Base-by-base conservation (phyloP, 495 filamentous ascomycete genomes). In the Tricharina praecox region DNA sequence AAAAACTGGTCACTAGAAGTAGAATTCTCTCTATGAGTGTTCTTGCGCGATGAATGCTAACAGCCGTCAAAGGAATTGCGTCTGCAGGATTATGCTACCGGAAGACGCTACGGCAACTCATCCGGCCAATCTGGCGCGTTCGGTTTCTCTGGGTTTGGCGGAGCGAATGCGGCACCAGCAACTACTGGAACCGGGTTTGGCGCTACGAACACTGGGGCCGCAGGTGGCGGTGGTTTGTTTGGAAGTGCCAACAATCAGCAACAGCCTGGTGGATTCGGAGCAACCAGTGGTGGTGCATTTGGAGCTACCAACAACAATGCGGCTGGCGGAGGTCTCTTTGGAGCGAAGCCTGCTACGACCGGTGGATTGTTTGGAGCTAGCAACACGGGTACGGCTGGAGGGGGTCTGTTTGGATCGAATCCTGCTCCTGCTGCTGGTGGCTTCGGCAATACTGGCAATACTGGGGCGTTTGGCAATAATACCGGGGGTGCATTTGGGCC, bases 51-150 rank as follows among this genome's bases (percentile, higher is more conserved):
- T 28, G 23, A 21, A 9, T 56, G 15, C 18, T 23, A n/a, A 25
- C 19, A 26, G 16, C 21, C 10, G 15, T 33, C 19, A 21, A 45
- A 69, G 62, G 90, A 97, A 63, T 64, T 97, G 37, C 75, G 90
- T 58, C 63, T 93, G 47, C 83, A 74, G 26, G 90, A 97, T 65
- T 97, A 96, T 64, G 74, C 77, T 45, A 78, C 83, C 67, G 90
- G 90, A 20, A 74, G 90, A 48, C 76, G 78, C 28, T 81, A 69
- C 53, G 90, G 85, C 5, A 88, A 84, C 53, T 70, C 73, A 18
- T 82, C 81, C 47, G 84, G 83, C 41, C 40, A 11, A 26, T 79
- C 83, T 34, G 47, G 56, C 35, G 82, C 79, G 3, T 97, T 97
- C 59, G 90, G 90, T 4, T 62, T 67, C 43, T 76, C 75, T 23